Evolutionary conservation across 2,329 filamentous ascomycete species (phyloP), one percentile per base, ranked within the genome.

Genomic region (Monilinia laxa): DNA sequence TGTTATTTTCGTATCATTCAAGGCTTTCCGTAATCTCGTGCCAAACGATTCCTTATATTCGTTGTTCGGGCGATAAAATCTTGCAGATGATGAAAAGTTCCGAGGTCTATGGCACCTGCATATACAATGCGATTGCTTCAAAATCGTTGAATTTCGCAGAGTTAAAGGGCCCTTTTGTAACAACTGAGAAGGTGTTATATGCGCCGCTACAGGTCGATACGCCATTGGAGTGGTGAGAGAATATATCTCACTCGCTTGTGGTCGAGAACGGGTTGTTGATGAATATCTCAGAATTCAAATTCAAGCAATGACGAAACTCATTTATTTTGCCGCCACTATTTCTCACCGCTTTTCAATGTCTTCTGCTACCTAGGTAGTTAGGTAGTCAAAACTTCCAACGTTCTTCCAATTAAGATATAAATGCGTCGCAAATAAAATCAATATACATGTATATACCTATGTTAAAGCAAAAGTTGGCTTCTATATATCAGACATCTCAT

Each of bases 1-100:
- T 81, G 88, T 84, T 67, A 90, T 82, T 72, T 85, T 88, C 45
- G 88, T 91, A 51, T 84, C 82, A 51, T 82, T 80, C 71, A 88
- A 81, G 49, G 88, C 87, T 63, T 81, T 81, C 51, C 84, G 80
- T 62, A 89, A 77, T 70, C 86, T 69, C n/a, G 69, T 72, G 10
- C 72, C 68, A 68, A 76, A 77, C 4, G 74, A 72, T 25, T 74
- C 75, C 58, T 75, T 72, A 51, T 74, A 74, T n/a, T 75, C 66
- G 20, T 67, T 56, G 40, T 72, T 66, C 55, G 71, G 70, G 64
- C 63, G 70, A 65, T 68, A 71, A 18, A 67, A 64, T 57, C 68
- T 73, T 12, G 68, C 56, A 10, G 75, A 74, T 35, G 73, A 72
- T 6, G 75, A 76, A 57, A 76, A 74, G 4, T 62, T 60, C 63